Conservation (phyloP, 1,284 basidiomycete species). For the Ceratobasidium sp. region DNA sequence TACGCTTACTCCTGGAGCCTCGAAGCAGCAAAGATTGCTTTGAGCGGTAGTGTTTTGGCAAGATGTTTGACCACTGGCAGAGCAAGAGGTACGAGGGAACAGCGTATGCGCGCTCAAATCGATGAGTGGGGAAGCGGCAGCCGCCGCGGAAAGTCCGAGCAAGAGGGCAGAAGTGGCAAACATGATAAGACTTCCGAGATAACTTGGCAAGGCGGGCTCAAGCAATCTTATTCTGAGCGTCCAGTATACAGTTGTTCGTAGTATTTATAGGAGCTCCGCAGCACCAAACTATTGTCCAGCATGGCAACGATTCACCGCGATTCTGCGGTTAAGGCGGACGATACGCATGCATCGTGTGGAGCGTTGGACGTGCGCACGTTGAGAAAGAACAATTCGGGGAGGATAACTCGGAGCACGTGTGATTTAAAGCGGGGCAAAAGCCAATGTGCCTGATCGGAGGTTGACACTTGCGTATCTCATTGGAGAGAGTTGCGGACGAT, state of each 20-base stretch:
- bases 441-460: slow-evolving; percentile 8
- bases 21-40: slow-evolving; percentile 49
- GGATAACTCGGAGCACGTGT: slow-evolving; percentile 27
- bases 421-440: not conserved
- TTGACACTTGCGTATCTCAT: not conserved
- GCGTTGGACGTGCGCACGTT: slow-evolving; percentile 29
- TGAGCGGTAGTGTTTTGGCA: slow-evolving; percentile 49
- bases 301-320: slow-evolving; percentile 5
- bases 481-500: not conserved
- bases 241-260: not conserved
- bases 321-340: slow-evolving; percentile 11
- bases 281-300: not conserved
- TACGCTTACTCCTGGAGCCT: slow-evolving; percentile 47
- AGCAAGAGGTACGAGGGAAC: slow-evolving; percentile 46
- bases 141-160: slow-evolving; percentile 15
- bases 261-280: slow-evolving; percentile 32
- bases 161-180: not conserved
- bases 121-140: slow-evolving; percentile 32
- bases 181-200: not conserved
- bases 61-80: slow-evolving; percentile 39
- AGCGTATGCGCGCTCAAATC: slow-evolving; percentile 32
- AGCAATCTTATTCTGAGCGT: slow-evolving; percentile 6
- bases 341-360: slow-evolving; percentile 37
- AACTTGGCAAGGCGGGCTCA: not conserved
- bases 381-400: not conserved